Percentiles rank a stretch among this genome's conserved stretches.
phyloP scores from a whole-genome alignment of 306 rosid genomes.

The Quercus dentata region DNA sequence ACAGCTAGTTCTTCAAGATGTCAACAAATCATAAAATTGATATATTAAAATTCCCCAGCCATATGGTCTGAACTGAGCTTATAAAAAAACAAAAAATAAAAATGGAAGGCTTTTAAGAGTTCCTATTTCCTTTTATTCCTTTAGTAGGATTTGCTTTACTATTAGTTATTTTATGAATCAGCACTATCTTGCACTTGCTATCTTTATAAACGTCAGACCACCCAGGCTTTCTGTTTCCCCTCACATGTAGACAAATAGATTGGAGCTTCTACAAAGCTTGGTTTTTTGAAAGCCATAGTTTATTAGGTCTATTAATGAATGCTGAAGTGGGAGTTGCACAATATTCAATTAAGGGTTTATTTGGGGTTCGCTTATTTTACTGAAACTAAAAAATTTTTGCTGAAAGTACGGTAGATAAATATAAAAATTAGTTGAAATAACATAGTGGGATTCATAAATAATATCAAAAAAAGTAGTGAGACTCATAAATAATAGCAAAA shows the following conservation, averaged over 20 bases:
- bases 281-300: too few species aligned
- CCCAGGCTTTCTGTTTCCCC: neutral
- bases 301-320: too few species aligned
- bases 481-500: too few species aligned
- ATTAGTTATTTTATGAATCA: neutral
- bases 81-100: too few species aligned
- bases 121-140: neutral
- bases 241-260: neutral
- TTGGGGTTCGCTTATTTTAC: too few species aligned
- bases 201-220: neutral
- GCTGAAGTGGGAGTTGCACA: too few species aligned
- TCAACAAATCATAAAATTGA: conserved; percentile 21
- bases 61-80: neutral
- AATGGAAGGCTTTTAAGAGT: neutral
- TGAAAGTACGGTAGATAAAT: too few species aligned
- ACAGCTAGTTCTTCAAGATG: conserved; percentile 60
- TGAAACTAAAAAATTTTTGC: too few species aligned
- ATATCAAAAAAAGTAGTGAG: too few species aligned
- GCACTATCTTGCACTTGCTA: neutral
- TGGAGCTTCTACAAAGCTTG: neutral
- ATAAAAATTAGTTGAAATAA: too few species aligned
- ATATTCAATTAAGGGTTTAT: too few species aligned
- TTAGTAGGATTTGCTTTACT: neutral
- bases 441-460: too few species aligned
- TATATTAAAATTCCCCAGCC: neutral